Evolutionary conservation across 768 basidiomycete genomes (phyloP).

Genomic region (Sistotremastrum suecicum): DNA sequence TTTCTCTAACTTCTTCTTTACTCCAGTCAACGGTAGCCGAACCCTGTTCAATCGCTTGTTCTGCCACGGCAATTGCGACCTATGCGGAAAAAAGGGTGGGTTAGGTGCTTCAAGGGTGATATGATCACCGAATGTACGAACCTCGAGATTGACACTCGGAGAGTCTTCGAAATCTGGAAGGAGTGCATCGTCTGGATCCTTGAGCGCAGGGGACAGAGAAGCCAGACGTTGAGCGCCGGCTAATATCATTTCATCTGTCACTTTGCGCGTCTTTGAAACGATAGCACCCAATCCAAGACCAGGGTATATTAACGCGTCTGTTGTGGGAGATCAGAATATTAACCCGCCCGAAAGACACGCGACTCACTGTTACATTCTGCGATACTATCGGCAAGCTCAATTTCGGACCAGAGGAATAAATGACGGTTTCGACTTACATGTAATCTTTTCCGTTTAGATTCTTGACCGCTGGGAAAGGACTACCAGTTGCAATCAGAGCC

Average conservation of each 20-base stretch:
- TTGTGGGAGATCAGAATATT: neutral
- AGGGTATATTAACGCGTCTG: conserved; percentile 71
- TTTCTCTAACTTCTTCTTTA: conserved; percentile 39
- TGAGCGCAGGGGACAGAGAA: conserved; percentile 57
- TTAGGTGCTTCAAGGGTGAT: neutral
- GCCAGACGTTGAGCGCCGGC: conserved; percentile 67
- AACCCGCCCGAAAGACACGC: neutral
- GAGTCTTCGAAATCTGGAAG: conserved; percentile 69
- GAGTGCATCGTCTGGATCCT: conserved; percentile 55
- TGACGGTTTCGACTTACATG: conserved; percentile 28
- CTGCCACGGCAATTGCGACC: conserved; percentile 56
- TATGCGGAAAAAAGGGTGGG: neutral
- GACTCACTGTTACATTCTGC: conserved; percentile 57
- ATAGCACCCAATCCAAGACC: conserved; percentile 76
- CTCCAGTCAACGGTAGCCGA: conserved; percentile 44
- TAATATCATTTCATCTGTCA: conserved; percentile 83
- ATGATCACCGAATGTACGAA: conserved; percentile 15
- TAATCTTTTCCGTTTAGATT: conserved; percentile 54
- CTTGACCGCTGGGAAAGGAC: conserved; percentile 65
- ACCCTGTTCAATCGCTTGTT: conserved; percentile 65
- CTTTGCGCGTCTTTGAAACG: conserved; percentile 40
- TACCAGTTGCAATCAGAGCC: conserved; percentile 73
- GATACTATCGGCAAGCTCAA: conserved; percentile 27
- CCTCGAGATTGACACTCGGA: conserved; percentile 59
- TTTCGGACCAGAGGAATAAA: conserved; percentile 1